Evolutionary conservation across 2,329 filamentous ascomycete species (phyloP).

Genomic region (Apiospora saccharicola): DNA sequence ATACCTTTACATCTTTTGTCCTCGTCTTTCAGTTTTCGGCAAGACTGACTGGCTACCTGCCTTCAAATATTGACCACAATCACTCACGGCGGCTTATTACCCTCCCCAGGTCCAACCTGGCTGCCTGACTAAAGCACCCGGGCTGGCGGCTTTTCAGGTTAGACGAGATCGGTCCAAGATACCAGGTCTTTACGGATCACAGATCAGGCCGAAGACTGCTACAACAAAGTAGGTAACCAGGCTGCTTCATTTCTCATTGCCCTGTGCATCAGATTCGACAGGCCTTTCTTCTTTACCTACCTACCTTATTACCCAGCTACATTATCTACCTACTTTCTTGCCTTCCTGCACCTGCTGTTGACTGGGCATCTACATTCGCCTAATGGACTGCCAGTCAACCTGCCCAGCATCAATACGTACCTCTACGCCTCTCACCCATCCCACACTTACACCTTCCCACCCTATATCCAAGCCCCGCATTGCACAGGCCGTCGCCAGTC

Average conservation of each 20-base stretch:
- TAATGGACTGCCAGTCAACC: conserved; percentile 1
- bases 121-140: conserved; percentile 10
- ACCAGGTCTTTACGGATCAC: conserved; percentile 9
- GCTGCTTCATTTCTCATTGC: conserved; percentile 12
- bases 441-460: conserved; percentile 15
- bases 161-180: conserved; percentile 15
- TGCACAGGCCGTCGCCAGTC: conserved; percentile 19
- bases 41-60: background rate
- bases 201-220: background rate
- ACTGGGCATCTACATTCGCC: background rate
- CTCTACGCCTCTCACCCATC: conserved; percentile 10
- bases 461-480: conserved; percentile 19
- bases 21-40: background rate
- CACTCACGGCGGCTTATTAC: background rate
- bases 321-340: background rate
- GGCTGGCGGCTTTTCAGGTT: conserved; percentile 3
- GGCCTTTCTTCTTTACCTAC: background rate
- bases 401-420: conserved; percentile 4
- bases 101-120: conserved; percentile 14
- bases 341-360: background rate
- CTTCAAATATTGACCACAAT: conserved; percentile 6
- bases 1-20: background rate
- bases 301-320: no score
- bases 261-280: conserved; percentile 2
- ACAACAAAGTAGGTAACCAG: conserved; percentile 6